These are phyloP conservation scores for Lepidium didymum DNA, from an alignment of 345 rosid genomes.

Conservation along the genomic window DNA sequence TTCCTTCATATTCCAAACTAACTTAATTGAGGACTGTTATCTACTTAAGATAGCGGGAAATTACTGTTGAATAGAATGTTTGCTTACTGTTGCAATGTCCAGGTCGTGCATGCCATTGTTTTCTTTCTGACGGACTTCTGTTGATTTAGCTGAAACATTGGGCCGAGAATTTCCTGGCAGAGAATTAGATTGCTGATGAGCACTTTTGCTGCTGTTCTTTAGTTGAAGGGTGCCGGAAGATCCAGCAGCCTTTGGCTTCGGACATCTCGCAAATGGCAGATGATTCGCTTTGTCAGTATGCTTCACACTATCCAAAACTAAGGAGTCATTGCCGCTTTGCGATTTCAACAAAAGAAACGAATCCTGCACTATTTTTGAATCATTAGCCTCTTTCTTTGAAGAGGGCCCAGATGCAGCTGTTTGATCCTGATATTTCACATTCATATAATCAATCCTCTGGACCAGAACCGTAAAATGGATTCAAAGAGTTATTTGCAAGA, in stretches of 20 bases:
- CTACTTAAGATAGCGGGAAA: background rate
- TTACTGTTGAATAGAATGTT: slow-evolving; percentile 44
- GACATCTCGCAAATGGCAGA: slow-evolving; percentile 36
- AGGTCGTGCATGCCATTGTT: slow-evolving; percentile 43
- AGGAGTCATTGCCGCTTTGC: slow-evolving; percentile 39
- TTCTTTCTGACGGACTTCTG: slow-evolving; percentile 41
- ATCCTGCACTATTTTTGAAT: slow-evolving; percentile 36
- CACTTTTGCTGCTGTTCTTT: slow-evolving; percentile 46
- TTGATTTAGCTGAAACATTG: slow-evolving; percentile 10
- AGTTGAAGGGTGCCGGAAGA: slow-evolving; percentile 37
- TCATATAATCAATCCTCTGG: slow-evolving; percentile 28
- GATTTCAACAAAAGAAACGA: slow-evolving; percentile 33
- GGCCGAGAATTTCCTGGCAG: slow-evolving; percentile 42
- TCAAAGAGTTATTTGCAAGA: slow-evolving; percentile 29
- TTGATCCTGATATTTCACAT: slow-evolving; percentile 40
- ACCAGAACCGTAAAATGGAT: slow-evolving; percentile 30
- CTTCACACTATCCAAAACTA: slow-evolving; percentile 37
- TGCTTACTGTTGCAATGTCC: slow-evolving; percentile 55
- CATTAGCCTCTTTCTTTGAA: slow-evolving; percentile 48
- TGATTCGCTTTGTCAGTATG: slow-evolving; percentile 45
- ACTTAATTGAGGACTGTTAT: background rate
- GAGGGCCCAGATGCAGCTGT: slow-evolving; percentile 34
- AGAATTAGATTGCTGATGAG: slow-evolving; percentile 34
- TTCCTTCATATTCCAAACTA: background rate
- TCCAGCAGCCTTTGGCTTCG: slow-evolving; percentile 46